Evolutionary conservation across 2,329 filamentous ascomycete species (phyloP), one percentile per base, ranked within the genome.

Genomic region (Acarospora socialis): DNA sequence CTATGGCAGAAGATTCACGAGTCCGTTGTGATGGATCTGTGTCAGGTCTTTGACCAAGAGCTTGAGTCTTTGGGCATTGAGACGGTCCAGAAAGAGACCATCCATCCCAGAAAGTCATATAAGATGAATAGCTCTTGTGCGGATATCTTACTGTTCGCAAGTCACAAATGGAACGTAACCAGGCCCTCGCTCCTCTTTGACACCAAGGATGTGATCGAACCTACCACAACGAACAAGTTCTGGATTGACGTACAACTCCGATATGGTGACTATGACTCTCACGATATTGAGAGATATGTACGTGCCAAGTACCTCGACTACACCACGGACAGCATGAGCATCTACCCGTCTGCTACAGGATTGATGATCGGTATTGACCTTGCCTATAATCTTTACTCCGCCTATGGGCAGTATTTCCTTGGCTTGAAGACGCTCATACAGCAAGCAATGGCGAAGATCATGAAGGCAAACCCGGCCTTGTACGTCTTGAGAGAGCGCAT

Each of bases 121-220:
- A 98, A 98, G 73, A 98, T 98, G 90, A 98, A 98, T 66, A 94
- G 86, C 49, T 95, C 87, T 36, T 95, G 90, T 49, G 90, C 92
- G 4, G 90, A 98, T 55, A 94, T 98, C 41, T 68, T 95, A 33
- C 70, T 98, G 7, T 98, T 98, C 51, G 87, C 90, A 21, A 92
- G 81, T 42, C 90, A 95, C 63, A 98, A 95, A 56, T 98, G 92
- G 92, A 95, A 92, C 41, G 86, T 98, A 32, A 94, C 86, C 0
- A 70, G 82, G 3, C 92, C 90, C 2, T 95, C 87, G 3, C 71
- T 93, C 46, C 64, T 98, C 3, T 93, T 92, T 51, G 90, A 98
- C 47, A 94, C 83, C 31, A 95, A 95, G 63, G 90, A 98, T 52
- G 74, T 80, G 12, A 92, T 95, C 51, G 87, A 92, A 50, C 68